A percentile compares a stretch with the other conserved stretches of the same genome.
Evolutionary conservation across 768 basidiomycete species (phyloP).

Genomic region (Austroboletus eburneus): DNA sequence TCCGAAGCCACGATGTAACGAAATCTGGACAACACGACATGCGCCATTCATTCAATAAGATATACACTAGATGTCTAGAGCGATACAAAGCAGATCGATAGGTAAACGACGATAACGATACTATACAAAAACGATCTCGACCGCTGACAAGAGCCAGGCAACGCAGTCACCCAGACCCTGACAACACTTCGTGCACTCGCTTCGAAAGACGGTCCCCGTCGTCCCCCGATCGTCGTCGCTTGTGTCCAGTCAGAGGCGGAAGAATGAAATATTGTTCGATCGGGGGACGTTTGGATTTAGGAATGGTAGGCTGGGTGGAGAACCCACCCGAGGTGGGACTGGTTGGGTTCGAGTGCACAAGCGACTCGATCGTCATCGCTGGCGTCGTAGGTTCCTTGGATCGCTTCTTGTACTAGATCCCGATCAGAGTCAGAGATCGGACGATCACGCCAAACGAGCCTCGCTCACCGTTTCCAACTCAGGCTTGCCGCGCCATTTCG

Average conservation of each 20-base stretch:
- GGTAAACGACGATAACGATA: conserved; percentile 26
- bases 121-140: conserved; percentile 17
- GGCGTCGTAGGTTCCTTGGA: conserved; percentile 29
- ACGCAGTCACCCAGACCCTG: conserved; percentile 11
- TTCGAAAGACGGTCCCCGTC: conserved; percentile 24
- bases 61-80: not conserved
- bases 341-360: conserved; percentile 67
- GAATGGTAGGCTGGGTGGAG: conserved; percentile 10
- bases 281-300: conserved; percentile 28
- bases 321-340: conserved; percentile 44
- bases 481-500: conserved; percentile 80
- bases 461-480: conserved; percentile 68
- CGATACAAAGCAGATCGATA: not conserved
- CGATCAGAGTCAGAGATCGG: conserved; percentile 21
- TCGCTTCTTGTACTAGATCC: conserved; percentile 55
- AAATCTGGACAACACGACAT: no score
- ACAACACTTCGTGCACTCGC: conserved; percentile 8
- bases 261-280: conserved; percentile 38
- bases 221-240: conserved; percentile 26
- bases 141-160: not conserved
- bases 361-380: conserved; percentile 57
- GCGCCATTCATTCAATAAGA: not conserved
- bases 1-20: no score
- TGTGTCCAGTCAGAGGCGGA: conserved; percentile 19
- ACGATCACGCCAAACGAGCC: not conserved